These are phyloP conservation scores for Cutaneotrichosporon cutaneum DNA, from an alignment of 1,284 basidiomycete species.

Conservation along the genomic window DNA sequence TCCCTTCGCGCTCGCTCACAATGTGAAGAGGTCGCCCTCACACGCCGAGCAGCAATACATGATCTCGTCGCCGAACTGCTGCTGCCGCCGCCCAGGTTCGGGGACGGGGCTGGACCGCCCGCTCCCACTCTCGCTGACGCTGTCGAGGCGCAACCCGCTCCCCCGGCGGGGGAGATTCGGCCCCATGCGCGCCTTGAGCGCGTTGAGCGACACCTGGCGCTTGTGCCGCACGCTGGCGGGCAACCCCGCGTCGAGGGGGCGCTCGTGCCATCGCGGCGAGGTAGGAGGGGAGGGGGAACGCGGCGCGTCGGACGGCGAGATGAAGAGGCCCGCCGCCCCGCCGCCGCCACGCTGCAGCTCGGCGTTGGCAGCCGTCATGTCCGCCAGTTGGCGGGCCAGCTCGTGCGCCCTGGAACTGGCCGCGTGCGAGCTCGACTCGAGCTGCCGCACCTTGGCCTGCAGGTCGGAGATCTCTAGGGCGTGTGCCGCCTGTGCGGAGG, in stretches of 20 bases:
- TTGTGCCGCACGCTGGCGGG: constrained; percentile 76
- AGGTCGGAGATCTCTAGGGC: constrained; percentile 73
- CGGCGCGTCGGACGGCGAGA: constrained; percentile 1
- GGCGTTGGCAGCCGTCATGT: constrained; percentile 32
- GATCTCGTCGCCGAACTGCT: constrained; percentile 53
- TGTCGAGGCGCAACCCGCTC: constrained; percentile 4
- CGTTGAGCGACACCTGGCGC: constrained; percentile 76
- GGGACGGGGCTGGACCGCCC: constrained; percentile 7
- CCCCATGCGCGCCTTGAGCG: constrained; percentile 81
- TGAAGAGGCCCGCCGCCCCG: constrained; percentile 12
- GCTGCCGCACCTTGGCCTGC: constrained; percentile 68
- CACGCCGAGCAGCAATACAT: constrained; percentile 53
- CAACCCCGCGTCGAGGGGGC: constrained; percentile 61
- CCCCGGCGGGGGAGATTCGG: background rate
- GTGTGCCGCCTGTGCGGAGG: constrained; percentile 61
- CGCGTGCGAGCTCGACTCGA: constrained; percentile 71
- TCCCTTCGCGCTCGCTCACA: constrained; percentile 37
- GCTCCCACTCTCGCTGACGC: constrained; percentile 15
- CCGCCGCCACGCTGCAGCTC: constrained; percentile 9
- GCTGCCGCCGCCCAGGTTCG: constrained; percentile 8
- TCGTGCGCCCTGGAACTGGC: constrained; percentile 67
- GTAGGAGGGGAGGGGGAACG: constrained; percentile 1
- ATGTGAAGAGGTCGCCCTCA: constrained; percentile 49
- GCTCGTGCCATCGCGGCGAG: background rate
- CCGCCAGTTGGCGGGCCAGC: constrained; percentile 63